phyloP scores from a whole-genome alignment of 768 basidiomycete species.

The Hygrocybe punicea region DNA sequence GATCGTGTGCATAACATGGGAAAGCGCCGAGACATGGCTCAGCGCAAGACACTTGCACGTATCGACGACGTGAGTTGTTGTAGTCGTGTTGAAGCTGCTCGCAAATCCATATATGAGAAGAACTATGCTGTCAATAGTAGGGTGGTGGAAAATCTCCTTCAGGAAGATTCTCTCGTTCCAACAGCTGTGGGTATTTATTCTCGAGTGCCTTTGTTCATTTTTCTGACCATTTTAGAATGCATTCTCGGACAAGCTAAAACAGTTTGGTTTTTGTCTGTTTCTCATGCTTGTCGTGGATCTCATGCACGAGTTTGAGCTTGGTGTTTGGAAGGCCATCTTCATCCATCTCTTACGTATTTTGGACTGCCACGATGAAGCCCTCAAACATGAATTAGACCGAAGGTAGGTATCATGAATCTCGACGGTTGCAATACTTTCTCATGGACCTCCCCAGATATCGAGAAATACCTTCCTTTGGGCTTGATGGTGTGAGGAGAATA shows the following conservation, averaged over 20 bases:
- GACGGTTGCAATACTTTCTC: not conserved
- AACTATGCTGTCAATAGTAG: not conserved
- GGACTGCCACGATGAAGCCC: conserved; percentile 5
- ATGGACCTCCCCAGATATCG: not conserved
- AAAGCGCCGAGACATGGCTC: conserved; percentile 11
- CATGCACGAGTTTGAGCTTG: conserved; percentile 42
- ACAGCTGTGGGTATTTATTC: conserved; percentile 13
- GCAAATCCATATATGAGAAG: conserved; percentile 8
- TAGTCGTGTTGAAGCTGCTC: conserved; percentile 12
- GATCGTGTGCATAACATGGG: conserved; percentile 28
- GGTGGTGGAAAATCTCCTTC: conserved; percentile 14
- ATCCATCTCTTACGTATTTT: conserved; percentile 38
- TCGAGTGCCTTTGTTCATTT: not conserved
- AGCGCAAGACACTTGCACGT: conserved; percentile 1
- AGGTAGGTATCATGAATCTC: conserved; percentile 14
- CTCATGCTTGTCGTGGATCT: conserved; percentile 33
- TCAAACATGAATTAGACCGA: conserved; percentile 21
- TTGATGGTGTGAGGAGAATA: conserved; percentile 16
- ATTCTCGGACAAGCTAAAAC: conserved; percentile 23
- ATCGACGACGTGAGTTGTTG: not conserved
- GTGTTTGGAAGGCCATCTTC: conserved; percentile 38
- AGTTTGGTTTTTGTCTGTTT: conserved; percentile 23
- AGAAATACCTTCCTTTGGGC: conserved; percentile 7
- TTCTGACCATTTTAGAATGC: conserved; percentile 29
- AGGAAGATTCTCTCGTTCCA: conserved; percentile 17